These are phyloP conservation scores for Liriodendron chinense DNA, from an alignment of 164 flowering plant species.

Conservation along the genomic window DNA sequence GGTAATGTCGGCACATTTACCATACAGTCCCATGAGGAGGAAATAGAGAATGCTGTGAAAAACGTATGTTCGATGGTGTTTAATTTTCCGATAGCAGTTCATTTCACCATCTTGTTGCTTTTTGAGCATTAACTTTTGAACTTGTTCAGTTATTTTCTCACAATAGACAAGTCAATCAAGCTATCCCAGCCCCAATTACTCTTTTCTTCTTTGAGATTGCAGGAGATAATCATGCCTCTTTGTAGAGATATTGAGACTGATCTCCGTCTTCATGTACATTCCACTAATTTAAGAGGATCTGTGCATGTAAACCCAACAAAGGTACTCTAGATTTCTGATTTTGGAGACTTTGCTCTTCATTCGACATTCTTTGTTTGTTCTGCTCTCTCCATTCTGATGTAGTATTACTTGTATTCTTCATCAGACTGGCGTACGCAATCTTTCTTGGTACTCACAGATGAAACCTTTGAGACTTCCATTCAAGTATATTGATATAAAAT, in stretches of 20 bases:
- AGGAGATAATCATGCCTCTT: slow-evolving; percentile 31
- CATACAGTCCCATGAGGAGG: slow-evolving; percentile 20
- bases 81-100: background rate
- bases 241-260: slow-evolving; percentile 33
- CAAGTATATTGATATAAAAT: slow-evolving; percentile 25
- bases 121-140: slow-evolving; percentile 1
- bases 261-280: slow-evolving; percentile 36
- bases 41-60: slow-evolving; percentile 26
- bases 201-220: slow-evolving; percentile 6
- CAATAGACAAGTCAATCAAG: background rate
- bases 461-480: slow-evolving; percentile 26
- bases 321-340: slow-evolving; percentile 17
- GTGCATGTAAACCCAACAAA: slow-evolving; percentile 29
- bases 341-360: background rate
- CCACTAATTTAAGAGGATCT: slow-evolving; percentile 25
- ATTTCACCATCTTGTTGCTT: slow-evolving; percentile 4
- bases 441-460: slow-evolving; percentile 30
- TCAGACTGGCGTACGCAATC: slow-evolving; percentile 33
- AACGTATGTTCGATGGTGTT: slow-evolving; percentile 14
- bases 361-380: background rate
- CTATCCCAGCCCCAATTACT: background rate
- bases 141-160: background rate
- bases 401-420: slow-evolving; percentile 6
- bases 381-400: background rate
- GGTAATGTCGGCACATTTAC: slow-evolving; percentile 23